Evolutionary conservation across 805 yeast genomes (phyloP).

Genomic region (Blastobotrys terrestris): DNA sequence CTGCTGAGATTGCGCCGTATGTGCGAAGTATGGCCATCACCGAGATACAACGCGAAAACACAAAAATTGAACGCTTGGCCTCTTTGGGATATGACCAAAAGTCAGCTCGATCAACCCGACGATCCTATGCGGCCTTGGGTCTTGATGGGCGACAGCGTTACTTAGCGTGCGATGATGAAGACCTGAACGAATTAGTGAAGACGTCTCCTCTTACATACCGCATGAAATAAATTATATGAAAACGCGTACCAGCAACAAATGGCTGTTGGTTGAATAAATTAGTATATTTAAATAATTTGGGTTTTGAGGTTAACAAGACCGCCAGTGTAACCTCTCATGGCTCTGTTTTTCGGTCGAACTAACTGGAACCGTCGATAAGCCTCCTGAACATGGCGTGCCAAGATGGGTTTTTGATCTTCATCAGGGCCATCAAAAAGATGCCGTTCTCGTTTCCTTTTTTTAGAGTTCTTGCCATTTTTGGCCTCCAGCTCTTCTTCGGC

Average conservation of each 20-base stretch:
- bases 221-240: neutral
- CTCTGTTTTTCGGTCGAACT: constrained; percentile 49
- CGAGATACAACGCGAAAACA: constrained; percentile 15
- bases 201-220: neutral
- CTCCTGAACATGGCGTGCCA: constrained; percentile 76
- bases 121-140: constrained; percentile 23
- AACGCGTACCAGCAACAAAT: too few species aligned
- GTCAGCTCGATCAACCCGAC: constrained; percentile 13
- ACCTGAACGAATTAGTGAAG: constrained; percentile 12
- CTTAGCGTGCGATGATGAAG: constrained; percentile 13
- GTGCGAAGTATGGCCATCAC: constrained; percentile 26
- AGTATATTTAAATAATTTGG: constrained; percentile 36
- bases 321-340: constrained; percentile 67
- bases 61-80: neutral
- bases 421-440: constrained; percentile 81
- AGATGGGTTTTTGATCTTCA: constrained; percentile 68
- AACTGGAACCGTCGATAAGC: constrained; percentile 81
- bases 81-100: constrained; percentile 1
- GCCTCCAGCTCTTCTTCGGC: constrained; percentile 50
- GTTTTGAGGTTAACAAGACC: constrained; percentile 52
- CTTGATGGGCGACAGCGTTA: constrained; percentile 14
- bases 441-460: constrained; percentile 46
- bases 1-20: constrained; percentile 25
- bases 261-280: too few species aligned
- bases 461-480: constrained; percentile 28